phyloP scores from a whole-genome alignment of 768 basidiomycete genomes.

The Mycena haematopus region DNA sequence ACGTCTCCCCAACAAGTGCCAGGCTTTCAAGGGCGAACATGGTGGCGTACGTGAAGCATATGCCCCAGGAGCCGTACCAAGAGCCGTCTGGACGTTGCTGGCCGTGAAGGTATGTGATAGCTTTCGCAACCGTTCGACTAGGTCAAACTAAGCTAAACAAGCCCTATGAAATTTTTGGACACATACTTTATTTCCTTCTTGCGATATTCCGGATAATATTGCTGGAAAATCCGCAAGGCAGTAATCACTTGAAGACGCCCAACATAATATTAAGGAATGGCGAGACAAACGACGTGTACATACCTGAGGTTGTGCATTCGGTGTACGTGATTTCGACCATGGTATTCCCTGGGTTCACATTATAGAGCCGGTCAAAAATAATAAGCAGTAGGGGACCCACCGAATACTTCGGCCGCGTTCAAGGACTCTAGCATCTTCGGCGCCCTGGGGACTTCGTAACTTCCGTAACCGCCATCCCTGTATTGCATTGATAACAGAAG shows the following conservation, averaged over 20 bases:
- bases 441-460: constrained; percentile 89
- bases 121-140: constrained; percentile 68
- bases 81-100: constrained; percentile 85
- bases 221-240: constrained; percentile 81
- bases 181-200: constrained; percentile 71
- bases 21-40: constrained; percentile 95
- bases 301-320: constrained; percentile 88
- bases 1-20: constrained; percentile 88
- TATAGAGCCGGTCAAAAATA: not conserved
- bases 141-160: constrained; percentile 9
- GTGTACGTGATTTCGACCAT: constrained; percentile 97
- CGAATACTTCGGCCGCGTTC: constrained; percentile 96
- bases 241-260: constrained; percentile 64
- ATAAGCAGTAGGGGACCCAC: constrained; percentile 46
- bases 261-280: not conserved
- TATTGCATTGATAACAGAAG: constrained; percentile 88
- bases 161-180: not conserved
- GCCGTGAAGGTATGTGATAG: constrained; percentile 81
- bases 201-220: constrained; percentile 82
- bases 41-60: constrained; percentile 97
- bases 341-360: constrained; percentile 72
- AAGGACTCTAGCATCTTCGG: constrained; percentile 80
- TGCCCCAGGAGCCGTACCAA: constrained; percentile 97
- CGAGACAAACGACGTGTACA: not conserved
- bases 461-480: constrained; percentile 86